Conservation (phyloP, 306 rosid genomes). For the Vigna unguiculata region DNA sequence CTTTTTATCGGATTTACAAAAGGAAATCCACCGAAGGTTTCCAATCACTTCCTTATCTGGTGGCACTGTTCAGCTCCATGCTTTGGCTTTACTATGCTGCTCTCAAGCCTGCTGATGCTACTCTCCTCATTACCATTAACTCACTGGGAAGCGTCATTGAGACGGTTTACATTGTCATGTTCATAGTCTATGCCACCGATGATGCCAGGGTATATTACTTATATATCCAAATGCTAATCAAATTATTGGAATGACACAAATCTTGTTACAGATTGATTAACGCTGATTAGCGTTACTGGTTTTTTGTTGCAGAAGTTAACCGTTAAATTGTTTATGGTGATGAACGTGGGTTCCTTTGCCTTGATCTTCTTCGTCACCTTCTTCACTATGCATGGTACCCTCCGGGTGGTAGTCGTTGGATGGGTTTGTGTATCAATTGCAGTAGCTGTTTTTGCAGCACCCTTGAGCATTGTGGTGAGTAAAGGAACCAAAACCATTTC, state of each 20-base stretch:
- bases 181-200: constrained; percentile 54
- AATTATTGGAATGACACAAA: no score
- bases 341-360: constrained; percentile 63
- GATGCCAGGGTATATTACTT: constrained; percentile 57
- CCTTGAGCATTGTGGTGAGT: constrained; percentile 80
- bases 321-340: constrained; percentile 49
- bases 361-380: constrained; percentile 51
- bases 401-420: constrained; percentile 66
- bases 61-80: constrained; percentile 75
- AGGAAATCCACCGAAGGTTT: constrained; percentile 76
- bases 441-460: constrained; percentile 76
- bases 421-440: constrained; percentile 73
- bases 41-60: constrained; percentile 80
- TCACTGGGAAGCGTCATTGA: constrained; percentile 66
- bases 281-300: background rate
- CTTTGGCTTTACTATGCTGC: constrained; percentile 77
- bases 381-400: constrained; percentile 38
- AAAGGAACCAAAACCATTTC: background rate
- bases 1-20: constrained; percentile 67
- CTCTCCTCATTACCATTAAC: constrained; percentile 78
- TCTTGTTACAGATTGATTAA: background rate
- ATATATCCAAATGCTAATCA: background rate
- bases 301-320: constrained; percentile 55
- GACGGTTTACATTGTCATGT: constrained; percentile 60
- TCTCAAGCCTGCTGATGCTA: constrained; percentile 48